Evolutionary conservation across 257 asterid genomes (phyloP), one percentile per base, ranked within the genome.

Genomic region (Solanum bulbocastanum): DNA sequence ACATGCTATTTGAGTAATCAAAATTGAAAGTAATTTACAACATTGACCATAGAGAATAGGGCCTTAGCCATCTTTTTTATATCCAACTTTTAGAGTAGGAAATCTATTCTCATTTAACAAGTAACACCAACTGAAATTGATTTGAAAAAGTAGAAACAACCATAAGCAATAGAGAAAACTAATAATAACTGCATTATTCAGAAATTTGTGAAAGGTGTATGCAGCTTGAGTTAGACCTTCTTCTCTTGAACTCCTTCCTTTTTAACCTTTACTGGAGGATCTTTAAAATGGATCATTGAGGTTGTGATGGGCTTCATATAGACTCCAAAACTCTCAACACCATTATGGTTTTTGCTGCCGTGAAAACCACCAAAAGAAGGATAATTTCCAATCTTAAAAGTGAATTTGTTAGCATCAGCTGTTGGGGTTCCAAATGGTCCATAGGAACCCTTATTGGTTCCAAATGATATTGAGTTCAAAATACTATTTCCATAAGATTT

Each of bases 361-460:
- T 87, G 78, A 76, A 93, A 91, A 20, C 93, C 95, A 35, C 89
- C 89, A 40, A 93, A 92, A 56, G 90, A 91, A 9, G 83, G 89
- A 13, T 86, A 86, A 6, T 86, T 84, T 46, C 93, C 93, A 5
- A 92, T 88, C 33, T 44, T 62, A 90, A 91, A 90, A 5, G 16
- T 13, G 89, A 90, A 91, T 39, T 87, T 89, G n/a, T 60, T 40
- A 22, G 14, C 35, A 30, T 46, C 16, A 16, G 35, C 3, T 49
- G 75, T 58, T 0, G 44, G 68, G 13, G 25, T 15, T 14, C 93
- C 94, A 75, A 89, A 92, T 8, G 92, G 94, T 49, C 96, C 94
- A 72, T 89, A 88, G 22, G 87, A 82, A 27, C 89, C 89, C 7
- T 13, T 40, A 66, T 92, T 92, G 22, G 94, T 93, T 60, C 88